Base-by-base conservation (phyloP, 176 grass and related monocot genomes). In the Eragrostis nindensis region DNA sequence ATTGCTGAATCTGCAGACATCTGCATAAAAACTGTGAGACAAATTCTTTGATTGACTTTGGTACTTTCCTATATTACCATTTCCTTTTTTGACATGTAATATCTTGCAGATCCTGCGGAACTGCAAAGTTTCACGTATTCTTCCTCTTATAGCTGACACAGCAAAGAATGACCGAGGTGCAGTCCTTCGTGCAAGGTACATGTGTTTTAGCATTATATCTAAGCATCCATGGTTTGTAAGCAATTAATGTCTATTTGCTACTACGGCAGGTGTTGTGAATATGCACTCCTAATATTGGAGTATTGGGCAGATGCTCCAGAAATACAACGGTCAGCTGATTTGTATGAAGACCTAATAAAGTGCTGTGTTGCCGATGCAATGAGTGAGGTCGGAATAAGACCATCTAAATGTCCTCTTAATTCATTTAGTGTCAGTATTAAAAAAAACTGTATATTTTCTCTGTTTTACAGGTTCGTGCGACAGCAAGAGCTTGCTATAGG, bases 241-340 rank as follows among this genome's bases (percentile, higher is more conserved):
- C 52, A 60, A 85, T 64, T 81, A 62, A 91, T 83, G 61, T 50
- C 57, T 74, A 40, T 48, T 77, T 83, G 26, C 47, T 74, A 25
- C 56, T 82, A 79, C 74, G 66, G 57, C 82, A 97, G 94, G 79
- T 97, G 94, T 53, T 91, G 91, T 76, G 94, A 94, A 73, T 97
- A 97, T 94, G 87, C 94, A 54, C 84, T 97, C 67, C 82, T 94
- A 86, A 54, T 91, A 88, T 75, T 97, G 48, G 94, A 97, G 83
- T 94, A 94, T 82, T 94, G 94, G 94, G 91, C 91, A 52, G 94
- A 97, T 90, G 91, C 91, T 68, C 91, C 79, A 76, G 94, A 97
- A 91, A 97, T 97, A 86, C 94, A 97, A 55, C 81, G 82, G 24
- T 86, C 91, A 76, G 89, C 89, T 78, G 94, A 94, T 86, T 74